These are phyloP conservation scores for Paratrypanosoma confusum DNA, from an alignment of 208 protist genomes.

Conservation along the genomic window DNA sequence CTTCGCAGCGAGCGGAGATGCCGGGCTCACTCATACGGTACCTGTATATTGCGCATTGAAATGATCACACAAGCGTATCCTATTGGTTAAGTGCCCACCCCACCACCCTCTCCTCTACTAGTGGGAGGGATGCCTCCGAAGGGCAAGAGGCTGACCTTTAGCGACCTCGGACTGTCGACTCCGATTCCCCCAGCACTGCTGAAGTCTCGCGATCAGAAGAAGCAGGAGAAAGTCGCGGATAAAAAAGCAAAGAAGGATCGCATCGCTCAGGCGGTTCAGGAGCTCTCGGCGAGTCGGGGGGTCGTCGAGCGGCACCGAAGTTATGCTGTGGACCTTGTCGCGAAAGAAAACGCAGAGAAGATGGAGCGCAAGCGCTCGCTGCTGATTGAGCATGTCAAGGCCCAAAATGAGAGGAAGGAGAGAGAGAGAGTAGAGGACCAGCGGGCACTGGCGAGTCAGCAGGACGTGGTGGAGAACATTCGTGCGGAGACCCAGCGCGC, in stretches of 20 bases:
- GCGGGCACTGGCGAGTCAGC: constrained; percentile 18
- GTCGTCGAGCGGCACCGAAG: constrained; percentile 60
- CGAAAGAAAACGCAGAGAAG: constrained; percentile 44
- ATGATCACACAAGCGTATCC: no score
- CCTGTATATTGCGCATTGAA: no score
- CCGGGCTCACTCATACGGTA: no score
- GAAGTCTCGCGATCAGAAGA: constrained; percentile 41
- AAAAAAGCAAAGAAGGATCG: constrained; percentile 70
- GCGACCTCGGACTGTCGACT: constrained; percentile 65
- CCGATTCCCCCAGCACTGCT: constrained; percentile 49
- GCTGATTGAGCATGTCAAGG: constrained; percentile 31
- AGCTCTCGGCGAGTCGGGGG: constrained; percentile 28
- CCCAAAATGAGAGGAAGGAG: constrained; percentile 42
- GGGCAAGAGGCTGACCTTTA: constrained; percentile 38
- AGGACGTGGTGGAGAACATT: constrained; percentile 14
- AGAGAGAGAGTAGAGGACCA: constrained; percentile 19
- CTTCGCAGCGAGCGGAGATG: no score
- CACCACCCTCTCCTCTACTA: background rate
- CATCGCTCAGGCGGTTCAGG: constrained; percentile 37
- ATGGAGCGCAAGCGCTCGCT: constrained; percentile 46
- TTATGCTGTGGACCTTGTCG: constrained; percentile 28
- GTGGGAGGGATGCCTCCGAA: background rate
- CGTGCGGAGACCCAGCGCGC: constrained; percentile 16
- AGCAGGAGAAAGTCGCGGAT: constrained; percentile 33
- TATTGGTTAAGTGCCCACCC: no score